phyloP scores from a whole-genome alignment of 768 basidiomycete genomes.

The Mycena filopes region DNA sequence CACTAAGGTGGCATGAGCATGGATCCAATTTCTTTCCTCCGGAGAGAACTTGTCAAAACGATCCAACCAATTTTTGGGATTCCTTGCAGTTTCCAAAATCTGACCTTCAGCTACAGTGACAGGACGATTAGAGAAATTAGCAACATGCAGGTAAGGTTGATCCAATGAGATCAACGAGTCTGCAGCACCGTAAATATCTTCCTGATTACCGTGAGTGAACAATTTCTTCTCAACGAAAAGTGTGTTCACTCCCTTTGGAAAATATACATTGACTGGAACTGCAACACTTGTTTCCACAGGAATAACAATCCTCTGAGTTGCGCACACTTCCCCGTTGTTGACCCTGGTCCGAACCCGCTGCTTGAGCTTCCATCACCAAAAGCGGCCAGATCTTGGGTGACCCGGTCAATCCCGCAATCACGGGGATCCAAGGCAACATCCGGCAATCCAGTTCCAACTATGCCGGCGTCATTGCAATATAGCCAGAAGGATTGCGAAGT shows the following conservation, averaged over 20 bases:
- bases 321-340: too few species aligned
- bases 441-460: too few species aligned
- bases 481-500: too few species aligned
- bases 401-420: too few species aligned
- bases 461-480: too few species aligned
- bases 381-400: too few species aligned
- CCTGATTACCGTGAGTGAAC: background rate
- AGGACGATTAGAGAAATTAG: background rate
- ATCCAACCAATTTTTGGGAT: background rate
- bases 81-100: background rate
- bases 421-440: too few species aligned
- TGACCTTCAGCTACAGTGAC: background rate
- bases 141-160: background rate
- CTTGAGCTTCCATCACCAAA: too few species aligned
- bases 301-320: background rate
- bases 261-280: background rate
- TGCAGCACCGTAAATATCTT: constrained; percentile 1
- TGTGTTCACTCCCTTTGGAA: background rate
- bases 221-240: background rate
- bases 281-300: background rate
- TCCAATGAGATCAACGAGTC: background rate
- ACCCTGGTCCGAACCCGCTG: too few species aligned
- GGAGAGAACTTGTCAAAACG: background rate
- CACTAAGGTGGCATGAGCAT: background rate
- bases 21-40: background rate